phyloP scores from a whole-genome alignment of 495 filamentous ascomycete species.

The Rhizodiscina lignyota region DNA sequence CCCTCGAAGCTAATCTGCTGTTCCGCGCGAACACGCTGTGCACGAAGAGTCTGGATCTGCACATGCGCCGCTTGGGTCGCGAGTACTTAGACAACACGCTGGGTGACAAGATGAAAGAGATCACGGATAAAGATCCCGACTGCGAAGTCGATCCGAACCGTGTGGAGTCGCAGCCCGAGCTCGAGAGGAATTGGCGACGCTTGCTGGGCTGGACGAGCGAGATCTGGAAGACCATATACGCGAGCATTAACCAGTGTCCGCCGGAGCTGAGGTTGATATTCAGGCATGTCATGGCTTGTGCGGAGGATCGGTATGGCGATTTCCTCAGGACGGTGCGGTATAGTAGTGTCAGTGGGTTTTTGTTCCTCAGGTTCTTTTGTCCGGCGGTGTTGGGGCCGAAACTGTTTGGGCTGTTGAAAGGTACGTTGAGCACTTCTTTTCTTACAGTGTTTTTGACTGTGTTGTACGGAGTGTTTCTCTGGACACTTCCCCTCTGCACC shows the following conservation, averaged over 20 bases:
- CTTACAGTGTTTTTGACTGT: too few species aligned
- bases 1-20: conserved; percentile 78
- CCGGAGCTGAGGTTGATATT: conserved; percentile 75
- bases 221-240: conserved; percentile 70
- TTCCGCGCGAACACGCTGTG: conserved; percentile 92
- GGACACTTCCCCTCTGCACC: conserved; percentile 3
- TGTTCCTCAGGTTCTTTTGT: conserved; percentile 93
- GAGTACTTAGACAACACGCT: conserved; percentile 87
- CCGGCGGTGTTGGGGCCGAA: conserved; percentile 94
- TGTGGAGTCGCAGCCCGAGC: conserved; percentile 51
- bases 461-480: not conserved
- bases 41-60: conserved; percentile 82
- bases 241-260: conserved; percentile 57
- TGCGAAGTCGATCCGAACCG: conserved; percentile 89
- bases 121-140: conserved; percentile 74
- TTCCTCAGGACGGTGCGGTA: conserved; percentile 85
- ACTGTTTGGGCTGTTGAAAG: conserved; percentile 79
- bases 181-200: conserved; percentile 69
- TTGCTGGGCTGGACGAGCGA: conserved; percentile 61
- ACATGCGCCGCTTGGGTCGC: conserved; percentile 88
- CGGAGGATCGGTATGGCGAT: conserved; percentile 94
- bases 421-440: too few species aligned
- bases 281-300: conserved; percentile 81
- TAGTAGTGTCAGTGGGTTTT: conserved; percentile 89
- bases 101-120: conserved; percentile 66